Evolutionary conservation across 192 early-diverging fungal species (phyloP).

Genomic region (Thamnidium elegans): DNA sequence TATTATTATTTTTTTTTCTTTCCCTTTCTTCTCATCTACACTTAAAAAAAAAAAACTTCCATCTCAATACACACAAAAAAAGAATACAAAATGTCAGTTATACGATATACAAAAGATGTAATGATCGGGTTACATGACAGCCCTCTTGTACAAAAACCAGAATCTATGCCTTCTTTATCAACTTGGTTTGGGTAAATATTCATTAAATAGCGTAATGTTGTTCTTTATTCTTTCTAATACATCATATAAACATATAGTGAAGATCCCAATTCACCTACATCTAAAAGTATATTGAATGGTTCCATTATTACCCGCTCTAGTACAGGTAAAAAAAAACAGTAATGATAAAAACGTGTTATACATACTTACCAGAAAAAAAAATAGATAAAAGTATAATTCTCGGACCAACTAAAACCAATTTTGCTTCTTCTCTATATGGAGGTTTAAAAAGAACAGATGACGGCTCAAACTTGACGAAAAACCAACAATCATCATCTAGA

Average conservation of each 20-base stretch:
- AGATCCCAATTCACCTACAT: slow-evolving; percentile 13
- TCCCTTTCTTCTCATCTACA: too few species aligned
- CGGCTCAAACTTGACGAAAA: not conserved
- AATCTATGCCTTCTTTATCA: slow-evolving; percentile 26
- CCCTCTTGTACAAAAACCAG: slow-evolving; percentile 32
- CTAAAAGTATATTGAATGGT: slow-evolving; percentile 22
- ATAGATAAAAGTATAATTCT: slow-evolving; percentile 48
- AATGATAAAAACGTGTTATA: not conserved
- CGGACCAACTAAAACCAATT: slow-evolving; percentile 55
- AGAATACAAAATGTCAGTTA: slow-evolving; percentile 3
- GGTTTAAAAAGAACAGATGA: slow-evolving; percentile 49
- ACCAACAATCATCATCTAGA: slow-evolving; percentile 8
- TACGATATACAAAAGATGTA: slow-evolving; percentile 32
- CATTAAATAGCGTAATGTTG: not conserved
- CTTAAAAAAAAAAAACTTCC: not conserved
- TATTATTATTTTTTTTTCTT: too few species aligned
- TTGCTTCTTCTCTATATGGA: slow-evolving; percentile 49
- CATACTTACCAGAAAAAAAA: not conserved
- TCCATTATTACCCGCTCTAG: slow-evolving; percentile 14
- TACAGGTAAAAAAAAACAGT: slow-evolving; percentile 9
- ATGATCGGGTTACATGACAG: slow-evolving; percentile 31
- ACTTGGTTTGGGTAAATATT: slow-evolving; percentile 33
- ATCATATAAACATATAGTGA: slow-evolving; percentile 2
- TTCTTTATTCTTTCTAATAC: not conserved
- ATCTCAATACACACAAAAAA: not conserved